Base-by-base conservation (phyloP, 768 basidiomycete species). In the Termitomyces sp. region DNA sequence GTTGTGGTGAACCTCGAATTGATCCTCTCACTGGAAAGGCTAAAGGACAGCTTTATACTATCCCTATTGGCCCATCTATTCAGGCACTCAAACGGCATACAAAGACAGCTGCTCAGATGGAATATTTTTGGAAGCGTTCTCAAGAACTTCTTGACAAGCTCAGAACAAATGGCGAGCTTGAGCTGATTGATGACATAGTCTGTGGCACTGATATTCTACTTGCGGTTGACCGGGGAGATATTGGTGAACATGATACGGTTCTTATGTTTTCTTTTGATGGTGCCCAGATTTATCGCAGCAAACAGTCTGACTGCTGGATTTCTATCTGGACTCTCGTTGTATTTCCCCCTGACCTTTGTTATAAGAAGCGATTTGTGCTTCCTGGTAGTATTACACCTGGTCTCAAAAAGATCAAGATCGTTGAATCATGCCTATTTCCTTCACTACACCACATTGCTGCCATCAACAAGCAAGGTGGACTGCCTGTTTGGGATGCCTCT, bases 371-470 rank as follows among this genome's bases (percentile, higher is more conserved):
- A 20, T n/a, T 20, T 26, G 40, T 54, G 10, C 43, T 44, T 34
- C 43, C 40, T 37, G 68, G 68, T 10, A 57, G 65, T 0, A 47
- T 72, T 14, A 66, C 72, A 22, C 69, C 68, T 14, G 72, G 76
- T 0, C 74, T 67, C 0, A 66, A 71, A 1, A 72, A 74, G 8
- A 72, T 70, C 0, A 72, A 72, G 24, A 63, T 62, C 20, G n/a
- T 68, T 0, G 68, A 76, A 8, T 72, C 65, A 0, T 75, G 70
- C 55, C 26, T 69, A 1, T 71, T 62, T 65, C 0, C 33, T 73
- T 4, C 55, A 65, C 14, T 37, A 6, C 44, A 39, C n/a, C 69
- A 72, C 30, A 43, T 75, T 14, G 47, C 64, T 7, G 67, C 68
- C 1, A n/a, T 70, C 27, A 65, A 72, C 7, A 56, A 60, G 4